Conservation (phyloP, 108 stramenopile genomes). For the Phaeodactylum tricornutum region DNA sequence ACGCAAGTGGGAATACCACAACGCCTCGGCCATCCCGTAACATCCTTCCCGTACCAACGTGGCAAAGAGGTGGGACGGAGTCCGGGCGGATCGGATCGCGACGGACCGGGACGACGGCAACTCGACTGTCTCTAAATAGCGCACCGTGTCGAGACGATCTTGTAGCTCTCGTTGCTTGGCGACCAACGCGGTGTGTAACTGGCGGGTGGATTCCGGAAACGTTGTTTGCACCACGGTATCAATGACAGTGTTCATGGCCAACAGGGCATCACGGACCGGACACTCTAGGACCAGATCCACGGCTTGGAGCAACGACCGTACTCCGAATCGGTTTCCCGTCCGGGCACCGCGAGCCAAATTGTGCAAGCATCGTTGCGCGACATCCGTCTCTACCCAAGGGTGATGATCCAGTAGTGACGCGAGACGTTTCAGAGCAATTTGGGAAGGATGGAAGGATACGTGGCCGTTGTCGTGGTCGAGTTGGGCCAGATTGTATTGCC, state of each 20-base stretch:
- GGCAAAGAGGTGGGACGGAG: not conserved
- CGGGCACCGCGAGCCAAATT: constrained; percentile 18
- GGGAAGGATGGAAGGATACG: constrained; percentile 27
- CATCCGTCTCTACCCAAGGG: no score
- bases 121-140: constrained; percentile 9
- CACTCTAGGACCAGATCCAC: no score
- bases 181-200: no score
- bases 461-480: no score
- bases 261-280: no score
- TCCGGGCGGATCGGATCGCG: not conserved
- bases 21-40: constrained; percentile 23
- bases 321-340: constrained; percentile 20
- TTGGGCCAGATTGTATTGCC: constrained; percentile 27
- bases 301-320: no score
- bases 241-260: no score
- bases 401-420: constrained; percentile 21
- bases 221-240: no score
- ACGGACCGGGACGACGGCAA: not conserved
- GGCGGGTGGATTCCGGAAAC: no score
- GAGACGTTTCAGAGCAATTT: constrained; percentile 40
- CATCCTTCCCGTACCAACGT: constrained; percentile 8
- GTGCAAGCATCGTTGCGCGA: constrained; percentile 22
- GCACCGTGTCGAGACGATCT: constrained; percentile 7
- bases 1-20: constrained; percentile 30
- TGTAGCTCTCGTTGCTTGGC: constrained; percentile 11